Evolutionary conservation across 768 basidiomycete genomes (phyloP).

Genomic region (Trametes villosa): DNA sequence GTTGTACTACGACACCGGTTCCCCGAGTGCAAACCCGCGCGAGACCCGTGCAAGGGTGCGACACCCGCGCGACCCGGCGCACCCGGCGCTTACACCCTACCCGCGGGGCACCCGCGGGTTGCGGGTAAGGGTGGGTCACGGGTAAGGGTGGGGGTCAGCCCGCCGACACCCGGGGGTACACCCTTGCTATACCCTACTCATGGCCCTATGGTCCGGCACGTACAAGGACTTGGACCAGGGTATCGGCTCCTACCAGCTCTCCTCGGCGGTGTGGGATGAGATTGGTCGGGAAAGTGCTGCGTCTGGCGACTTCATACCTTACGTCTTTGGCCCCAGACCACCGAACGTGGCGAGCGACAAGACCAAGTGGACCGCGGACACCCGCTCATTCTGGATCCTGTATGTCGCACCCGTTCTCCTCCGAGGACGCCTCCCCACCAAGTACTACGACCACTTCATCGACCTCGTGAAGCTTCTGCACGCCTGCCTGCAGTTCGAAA

Average conservation of each 20-base stretch:
- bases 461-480: slow-evolving; percentile 30
- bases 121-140: too few relatives aligned
- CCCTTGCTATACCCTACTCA: too few relatives aligned
- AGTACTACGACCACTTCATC: slow-evolving; percentile 35
- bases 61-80: too few relatives aligned
- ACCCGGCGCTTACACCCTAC: too few relatives aligned
- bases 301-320: slow-evolving; percentile 26
- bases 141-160: too few relatives aligned
- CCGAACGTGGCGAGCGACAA: slow-evolving; percentile 26
- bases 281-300: slow-evolving; percentile 25
- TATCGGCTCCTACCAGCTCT: slow-evolving; percentile 12
- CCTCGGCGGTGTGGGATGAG: slow-evolving; percentile 25
- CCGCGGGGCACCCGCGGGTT: too few relatives aligned
- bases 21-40: too few relatives aligned
- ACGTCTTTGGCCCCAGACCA: slow-evolving; percentile 21
- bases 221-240: slow-evolving; percentile 30
- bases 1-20: too few relatives aligned
- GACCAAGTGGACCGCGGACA: slow-evolving; percentile 30
- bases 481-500: slow-evolving; percentile 29
- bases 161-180: too few relatives aligned
- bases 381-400: slow-evolving; percentile 30
- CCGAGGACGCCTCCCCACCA: slow-evolving; percentile 19
- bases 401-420: slow-evolving; percentile 32
- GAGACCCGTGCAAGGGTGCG: too few relatives aligned
- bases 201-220: slow-evolving; percentile 28